phyloP scores from a whole-genome alignment of 2,329 filamentous ascomycete species.

The Epichloe elymi region DNA sequence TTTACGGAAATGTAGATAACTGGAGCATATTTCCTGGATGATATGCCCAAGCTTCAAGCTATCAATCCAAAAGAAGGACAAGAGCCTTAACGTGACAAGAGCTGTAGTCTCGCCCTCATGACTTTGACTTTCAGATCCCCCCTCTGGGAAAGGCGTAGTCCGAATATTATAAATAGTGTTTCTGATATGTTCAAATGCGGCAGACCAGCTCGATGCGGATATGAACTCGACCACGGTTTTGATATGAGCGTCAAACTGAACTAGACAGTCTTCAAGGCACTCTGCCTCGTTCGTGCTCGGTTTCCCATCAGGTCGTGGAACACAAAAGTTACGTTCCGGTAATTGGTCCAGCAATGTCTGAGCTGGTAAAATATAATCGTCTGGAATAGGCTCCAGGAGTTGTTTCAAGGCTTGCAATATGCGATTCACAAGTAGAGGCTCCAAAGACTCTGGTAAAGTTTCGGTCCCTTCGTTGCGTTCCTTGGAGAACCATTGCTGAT shows the following conservation, averaged over 20 bases:
- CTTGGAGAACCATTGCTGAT: conserved; percentile 32
- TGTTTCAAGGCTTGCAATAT: conserved; percentile 42
- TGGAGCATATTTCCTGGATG: conserved; percentile 53
- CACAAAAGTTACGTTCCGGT: conserved; percentile 22
- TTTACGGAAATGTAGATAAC: conserved; percentile 53
- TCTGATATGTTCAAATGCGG: conserved; percentile 45
- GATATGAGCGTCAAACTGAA: conserved; percentile 40
- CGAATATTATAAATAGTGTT: conserved; percentile 38
- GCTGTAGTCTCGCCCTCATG: conserved; percentile 39
- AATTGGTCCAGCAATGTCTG: conserved; percentile 43
- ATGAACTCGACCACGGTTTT: conserved; percentile 49
- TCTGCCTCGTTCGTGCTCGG: conserved; percentile 11
- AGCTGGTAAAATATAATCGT: conserved; percentile 42
- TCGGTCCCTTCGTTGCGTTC: conserved; percentile 9
- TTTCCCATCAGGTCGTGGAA: conserved; percentile 16
- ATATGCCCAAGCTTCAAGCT: conserved; percentile 45
- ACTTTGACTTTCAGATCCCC: conserved; percentile 21
- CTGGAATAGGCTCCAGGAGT: conserved; percentile 45
- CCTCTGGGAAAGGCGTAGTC: conserved; percentile 27
- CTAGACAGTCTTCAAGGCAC: conserved; percentile 21
- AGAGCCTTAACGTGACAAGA: conserved; percentile 42
- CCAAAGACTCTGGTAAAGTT: conserved; percentile 27
- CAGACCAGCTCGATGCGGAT: conserved; percentile 50
- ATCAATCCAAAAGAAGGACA: conserved; percentile 54
- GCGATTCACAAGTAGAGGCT: conserved; percentile 37